A percentile compares a stretch with the other conserved stretches of the same genome.
Conservation (phyloP, 768 basidiomycete genomes). For the Pleurotus pulmonarius region DNA sequence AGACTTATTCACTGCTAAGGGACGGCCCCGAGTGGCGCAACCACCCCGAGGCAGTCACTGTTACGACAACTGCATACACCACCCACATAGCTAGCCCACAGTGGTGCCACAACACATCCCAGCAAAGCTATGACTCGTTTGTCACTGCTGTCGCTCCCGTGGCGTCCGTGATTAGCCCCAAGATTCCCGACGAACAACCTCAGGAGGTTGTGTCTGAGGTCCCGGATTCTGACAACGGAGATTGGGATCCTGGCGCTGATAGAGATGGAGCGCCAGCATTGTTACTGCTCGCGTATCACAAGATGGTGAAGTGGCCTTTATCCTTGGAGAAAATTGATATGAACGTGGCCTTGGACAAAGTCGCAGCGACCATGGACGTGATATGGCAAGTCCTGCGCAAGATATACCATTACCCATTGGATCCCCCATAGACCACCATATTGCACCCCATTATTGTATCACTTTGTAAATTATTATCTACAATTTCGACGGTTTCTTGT, state of each 20-base stretch:
- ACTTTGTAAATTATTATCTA: not conserved
- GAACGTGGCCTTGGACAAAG: conserved; percentile 25
- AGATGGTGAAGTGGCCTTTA: conserved; percentile 22
- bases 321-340: conserved; percentile 16
- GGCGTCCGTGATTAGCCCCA: not conserved
- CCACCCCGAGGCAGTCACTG: conserved; percentile 28
- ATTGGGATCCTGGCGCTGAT: not conserved
- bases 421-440: conserved; percentile 30
- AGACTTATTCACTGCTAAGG: conserved; percentile 20
- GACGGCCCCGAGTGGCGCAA: conserved; percentile 16
- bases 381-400: conserved; percentile 47
- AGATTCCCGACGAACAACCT: not conserved
- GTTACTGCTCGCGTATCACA: not conserved
- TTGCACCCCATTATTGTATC: not conserved
- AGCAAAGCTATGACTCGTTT: conserved; percentile 11
- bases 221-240: no score
- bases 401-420: conserved; percentile 55
- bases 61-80: conserved; percentile 35
- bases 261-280: not conserved
- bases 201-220: not conserved
- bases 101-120: conserved; percentile 22
- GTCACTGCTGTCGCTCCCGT: conserved; percentile 12
- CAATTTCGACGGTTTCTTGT: not conserved
- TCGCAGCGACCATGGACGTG: conserved; percentile 34
- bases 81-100: conserved; percentile 13